Conservation (phyloP, 495 filamentous ascomycete genomes). For the Arthonia radiata region DNA sequence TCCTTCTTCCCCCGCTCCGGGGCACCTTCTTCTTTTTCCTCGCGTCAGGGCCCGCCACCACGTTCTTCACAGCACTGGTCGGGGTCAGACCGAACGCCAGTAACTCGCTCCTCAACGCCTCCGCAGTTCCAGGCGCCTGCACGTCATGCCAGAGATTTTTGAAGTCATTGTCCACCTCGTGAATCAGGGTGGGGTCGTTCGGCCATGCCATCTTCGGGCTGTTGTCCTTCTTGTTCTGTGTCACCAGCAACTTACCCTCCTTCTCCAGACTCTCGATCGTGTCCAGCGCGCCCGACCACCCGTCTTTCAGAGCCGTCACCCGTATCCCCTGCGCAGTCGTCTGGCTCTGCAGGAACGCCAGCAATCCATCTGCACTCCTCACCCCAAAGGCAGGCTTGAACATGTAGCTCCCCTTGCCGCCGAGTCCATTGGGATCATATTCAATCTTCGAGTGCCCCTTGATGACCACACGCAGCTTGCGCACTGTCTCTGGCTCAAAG, state of each 20-base stretch:
- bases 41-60: slow-evolving; percentile 19
- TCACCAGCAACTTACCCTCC: slow-evolving; percentile 56
- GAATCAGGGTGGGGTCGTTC: slow-evolving; percentile 53
- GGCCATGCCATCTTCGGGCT: slow-evolving; percentile 67
- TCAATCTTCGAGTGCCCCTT: slow-evolving; percentile 39
- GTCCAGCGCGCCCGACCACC: slow-evolving; percentile 63
- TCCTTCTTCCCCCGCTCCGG: slow-evolving; percentile 56
- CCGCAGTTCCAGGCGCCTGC: slow-evolving; percentile 40
- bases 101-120: slow-evolving; percentile 50
- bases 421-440: slow-evolving; percentile 33
- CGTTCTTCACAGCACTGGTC: slow-evolving; percentile 21
- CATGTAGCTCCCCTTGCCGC: slow-evolving; percentile 41
- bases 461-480: slow-evolving; percentile 19
- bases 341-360: slow-evolving; percentile 55
- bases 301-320: slow-evolving; percentile 79
- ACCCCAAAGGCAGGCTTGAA: slow-evolving; percentile 67
- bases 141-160: slow-evolving; percentile 58
- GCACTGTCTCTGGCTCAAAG: slow-evolving; percentile 4
- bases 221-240: slow-evolving; percentile 81
- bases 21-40: slow-evolving; percentile 41
- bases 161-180: slow-evolving; percentile 62
- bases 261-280: slow-evolving; percentile 54
- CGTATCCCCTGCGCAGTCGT: slow-evolving; percentile 54
- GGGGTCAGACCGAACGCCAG: slow-evolving; percentile 50
- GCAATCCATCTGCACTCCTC: slow-evolving; percentile 42